These are phyloP conservation scores for Hymenoscyphus fraxineus DNA, from an alignment of 2,329 filamentous ascomycete genomes.

Conservation along the genomic window DNA sequence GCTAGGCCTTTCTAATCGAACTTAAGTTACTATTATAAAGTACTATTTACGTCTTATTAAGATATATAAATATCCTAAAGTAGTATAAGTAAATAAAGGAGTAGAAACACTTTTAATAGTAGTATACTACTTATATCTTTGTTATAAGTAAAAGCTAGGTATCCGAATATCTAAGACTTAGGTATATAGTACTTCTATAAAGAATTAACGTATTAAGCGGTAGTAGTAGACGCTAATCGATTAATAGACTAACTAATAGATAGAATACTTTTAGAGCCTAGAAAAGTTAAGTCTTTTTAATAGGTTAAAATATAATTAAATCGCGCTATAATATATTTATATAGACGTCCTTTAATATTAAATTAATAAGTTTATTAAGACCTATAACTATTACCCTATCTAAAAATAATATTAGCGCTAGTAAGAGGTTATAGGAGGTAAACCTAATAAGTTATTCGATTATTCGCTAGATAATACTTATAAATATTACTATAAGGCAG, in stretches of 20 bases:
- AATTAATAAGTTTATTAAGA: background rate
- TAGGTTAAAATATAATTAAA: background rate
- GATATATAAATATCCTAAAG: background rate
- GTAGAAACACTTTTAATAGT: background rate
- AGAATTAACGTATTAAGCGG: background rate
- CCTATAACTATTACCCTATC: background rate
- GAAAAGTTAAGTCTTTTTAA: background rate
- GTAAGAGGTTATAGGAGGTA: too few species aligned
- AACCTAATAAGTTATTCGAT: too few species aligned
- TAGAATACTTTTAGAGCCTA: background rate
- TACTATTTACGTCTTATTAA: background rate
- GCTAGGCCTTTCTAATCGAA: too few species aligned
- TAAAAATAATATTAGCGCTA: background rate
- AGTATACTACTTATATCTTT: background rate
- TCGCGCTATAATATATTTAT: background rate
- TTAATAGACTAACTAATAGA: background rate
- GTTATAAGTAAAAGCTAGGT: background rate
- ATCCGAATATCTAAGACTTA: background rate
- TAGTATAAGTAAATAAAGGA: background rate
- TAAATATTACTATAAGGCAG: too few species aligned
- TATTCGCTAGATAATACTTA: too few species aligned
- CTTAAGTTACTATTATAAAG: background rate
- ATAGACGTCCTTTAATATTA: background rate
- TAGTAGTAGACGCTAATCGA: background rate
- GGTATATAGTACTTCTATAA: background rate